These are phyloP conservation scores for Cucurbitaria berberidis DNA, from an alignment of 2,329 filamentous ascomycete genomes.

Conservation along the genomic window DNA sequence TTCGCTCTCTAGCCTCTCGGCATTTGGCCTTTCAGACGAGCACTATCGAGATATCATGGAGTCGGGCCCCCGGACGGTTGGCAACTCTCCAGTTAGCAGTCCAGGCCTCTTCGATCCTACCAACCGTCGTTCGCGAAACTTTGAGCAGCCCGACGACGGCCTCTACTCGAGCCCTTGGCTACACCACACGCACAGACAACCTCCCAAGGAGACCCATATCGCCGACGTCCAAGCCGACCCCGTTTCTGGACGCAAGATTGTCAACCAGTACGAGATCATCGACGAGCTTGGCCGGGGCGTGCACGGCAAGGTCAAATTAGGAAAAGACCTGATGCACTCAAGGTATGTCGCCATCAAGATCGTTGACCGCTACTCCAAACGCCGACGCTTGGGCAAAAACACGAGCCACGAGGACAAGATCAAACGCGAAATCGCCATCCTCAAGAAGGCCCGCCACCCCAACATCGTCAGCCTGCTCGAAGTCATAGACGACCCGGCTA, in stretches of 20 bases:
- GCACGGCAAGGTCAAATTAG: slow-evolving; percentile 97
- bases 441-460: slow-evolving; percentile 97
- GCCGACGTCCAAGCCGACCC: slow-evolving; percentile 89
- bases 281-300: slow-evolving; percentile 95
- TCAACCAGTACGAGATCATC: slow-evolving; percentile 97
- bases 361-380: slow-evolving; percentile 93
- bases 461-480: slow-evolving; percentile 95
- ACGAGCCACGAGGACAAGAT: slow-evolving; percentile 79
- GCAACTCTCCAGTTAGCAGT: slow-evolving; percentile 55
- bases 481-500: slow-evolving; percentile 94
- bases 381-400: slow-evolving; percentile 80
- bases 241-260: slow-evolving; percentile 89
- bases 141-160: slow-evolving; percentile 42
- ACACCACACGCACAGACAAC: slow-evolving; percentile 56
- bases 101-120: slow-evolving; percentile 55
- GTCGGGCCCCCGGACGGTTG: slow-evolving; percentile 50
- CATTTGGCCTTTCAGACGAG: slow-evolving; percentile 46
- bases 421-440: slow-evolving; percentile 94
- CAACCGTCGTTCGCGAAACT: slow-evolving; percentile 39
- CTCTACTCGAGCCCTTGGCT: slow-evolving; percentile 58
- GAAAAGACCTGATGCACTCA: slow-evolving; percentile 75
- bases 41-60: slow-evolving; percentile 44
- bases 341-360: slow-evolving; percentile 97
- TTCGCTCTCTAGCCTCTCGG: slow-evolving; percentile 50
- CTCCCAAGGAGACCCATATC: slow-evolving; percentile 75